Base-by-base conservation (phyloP, 352 stramenopile genomes). In the Globisporangium orthogonon region DNA sequence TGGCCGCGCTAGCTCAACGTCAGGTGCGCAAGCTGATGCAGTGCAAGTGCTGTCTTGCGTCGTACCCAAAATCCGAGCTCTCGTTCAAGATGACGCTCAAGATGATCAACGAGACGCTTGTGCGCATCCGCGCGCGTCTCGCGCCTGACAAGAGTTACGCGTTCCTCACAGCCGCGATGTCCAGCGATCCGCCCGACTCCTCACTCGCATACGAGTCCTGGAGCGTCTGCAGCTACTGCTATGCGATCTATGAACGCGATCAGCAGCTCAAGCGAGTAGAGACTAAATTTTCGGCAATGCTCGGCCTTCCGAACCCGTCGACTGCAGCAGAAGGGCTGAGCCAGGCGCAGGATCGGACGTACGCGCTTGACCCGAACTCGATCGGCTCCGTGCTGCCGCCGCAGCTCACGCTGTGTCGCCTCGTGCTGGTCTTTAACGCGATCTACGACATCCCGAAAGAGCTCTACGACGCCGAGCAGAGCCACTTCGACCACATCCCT, bases 11-110 rank as follows among this genome's bases (percentile, higher is more conserved):
- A 3, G 71, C 75, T 0, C 76, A 89, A 41, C 74, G 76, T 28
- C 76, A 91, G 48, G 77, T 91, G 7, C 73, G 73, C 53, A 91
- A 89, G 45, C 69, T 91, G 4, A 58, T 77, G 4, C 81, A 86
- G 57, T 94, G 83, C 67, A 94, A 94, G 46, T 89, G 83, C 58
- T 94, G 83, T 56, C 66, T 86, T 17, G 78, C 78, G 11, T 69
- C 74, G 33, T 89, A 94, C 60, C 76, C 77, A 0, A 88, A 81
- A 43, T 67, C 58, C n/a, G 83, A 94, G 54, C 64, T 94, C 7
- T 75, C 79, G 14, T 94, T 87, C 76, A 94, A 91, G 54, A 94
- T 94, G 83, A 94, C 83, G 33, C 63, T 89, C 51, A 90, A 91
- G 57, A 94, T 94, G 83, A 91, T 94, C 48, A 84, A 78, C 56